Conservation (phyloP, 73 alveolate species). For the Paramecium caudatum region DNA sequence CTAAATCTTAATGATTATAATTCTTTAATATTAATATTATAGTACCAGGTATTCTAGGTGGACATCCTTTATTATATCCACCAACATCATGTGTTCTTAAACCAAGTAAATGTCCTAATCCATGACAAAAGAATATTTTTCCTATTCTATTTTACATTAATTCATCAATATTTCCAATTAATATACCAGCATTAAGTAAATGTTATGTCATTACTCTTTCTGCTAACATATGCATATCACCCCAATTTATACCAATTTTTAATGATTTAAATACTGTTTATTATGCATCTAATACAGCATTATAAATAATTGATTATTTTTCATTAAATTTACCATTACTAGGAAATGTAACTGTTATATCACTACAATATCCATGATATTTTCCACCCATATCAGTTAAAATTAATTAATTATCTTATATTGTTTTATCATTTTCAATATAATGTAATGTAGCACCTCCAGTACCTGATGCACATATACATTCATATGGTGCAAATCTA, state of each 20-base stretch:
- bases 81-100: slow-evolving; percentile 99
- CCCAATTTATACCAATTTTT: slow-evolving; percentile 96
- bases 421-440: slow-evolving; percentile 84
- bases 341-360: slow-evolving; percentile 98
- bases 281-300: slow-evolving; percentile 92
- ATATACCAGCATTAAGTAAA: slow-evolving; percentile 89
- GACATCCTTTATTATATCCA: slow-evolving; percentile 94
- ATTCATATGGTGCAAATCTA: slow-evolving; percentile 89
- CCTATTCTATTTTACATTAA: slow-evolving; percentile 93
- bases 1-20: slow-evolving; percentile 93
- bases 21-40: slow-evolving; percentile 70
- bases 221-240: slow-evolving; percentile 98
- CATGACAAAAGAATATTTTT: slow-evolving; percentile 98
- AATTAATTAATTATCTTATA: slow-evolving; percentile 84
- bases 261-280: slow-evolving; percentile 81
- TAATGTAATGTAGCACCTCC: slow-evolving; percentile 94
- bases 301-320: slow-evolving; percentile 86
- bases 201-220: slow-evolving; percentile 93
- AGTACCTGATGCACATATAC: slow-evolving; percentile 93
- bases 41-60: slow-evolving; percentile 84
- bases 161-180: slow-evolving; percentile 91
- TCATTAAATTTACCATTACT: slow-evolving; percentile 90
- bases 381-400: slow-evolving; percentile 92
- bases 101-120: slow-evolving; percentile 99
- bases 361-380: slow-evolving; percentile 96